Evolutionary conservation across 2,329 filamentous ascomycete species (phyloP).

Genomic region (Fusarium floridanum): DNA sequence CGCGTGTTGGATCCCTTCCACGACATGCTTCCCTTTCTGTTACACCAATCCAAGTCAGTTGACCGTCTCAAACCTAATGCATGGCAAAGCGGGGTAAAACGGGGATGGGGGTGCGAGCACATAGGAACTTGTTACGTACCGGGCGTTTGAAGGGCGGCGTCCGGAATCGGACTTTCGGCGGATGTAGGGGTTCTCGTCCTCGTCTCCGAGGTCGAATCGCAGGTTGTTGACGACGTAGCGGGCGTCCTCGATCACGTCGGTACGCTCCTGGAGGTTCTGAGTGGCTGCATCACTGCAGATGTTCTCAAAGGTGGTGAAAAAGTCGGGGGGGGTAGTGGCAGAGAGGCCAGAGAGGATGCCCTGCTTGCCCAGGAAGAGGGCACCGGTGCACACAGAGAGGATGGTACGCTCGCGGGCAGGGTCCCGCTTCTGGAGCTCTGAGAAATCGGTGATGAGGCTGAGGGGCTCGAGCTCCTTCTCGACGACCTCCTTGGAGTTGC

Average conservation of each 20-base stretch:
- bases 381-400: slow-evolving; percentile 83
- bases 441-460: slow-evolving; percentile 79
- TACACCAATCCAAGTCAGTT: slow-evolving; percentile 40
- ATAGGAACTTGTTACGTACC: slow-evolving; percentile 59
- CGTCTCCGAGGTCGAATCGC: slow-evolving; percentile 84
- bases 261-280: slow-evolving; percentile 79
- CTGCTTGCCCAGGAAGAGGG: slow-evolving; percentile 80
- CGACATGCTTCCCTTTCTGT: slow-evolving; percentile 85
- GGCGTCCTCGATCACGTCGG: slow-evolving; percentile 83
- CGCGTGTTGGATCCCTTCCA: slow-evolving; percentile 80
- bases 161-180: slow-evolving; percentile 78
- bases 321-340: slow-evolving; percentile 86
- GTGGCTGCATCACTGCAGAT: slow-evolving; percentile 81
- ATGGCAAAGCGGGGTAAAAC: slow-evolving; percentile 42
- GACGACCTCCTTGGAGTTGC: slow-evolving; percentile 73
- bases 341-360: slow-evolving; percentile 83
- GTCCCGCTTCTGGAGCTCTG: slow-evolving; percentile 83
- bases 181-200: slow-evolving; percentile 87
- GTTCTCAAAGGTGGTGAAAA: slow-evolving; percentile 84
- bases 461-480: slow-evolving; percentile 78
- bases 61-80: slow-evolving; percentile 40
- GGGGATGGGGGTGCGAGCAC: slow-evolving; percentile 6
- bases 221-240: slow-evolving; percentile 93
- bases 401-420: slow-evolving; percentile 84
- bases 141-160: slow-evolving; percentile 70